These are phyloP conservation scores for Secale cereale DNA, from an alignment of 176 grass and related monocot genomes.

Conservation along the genomic window DNA sequence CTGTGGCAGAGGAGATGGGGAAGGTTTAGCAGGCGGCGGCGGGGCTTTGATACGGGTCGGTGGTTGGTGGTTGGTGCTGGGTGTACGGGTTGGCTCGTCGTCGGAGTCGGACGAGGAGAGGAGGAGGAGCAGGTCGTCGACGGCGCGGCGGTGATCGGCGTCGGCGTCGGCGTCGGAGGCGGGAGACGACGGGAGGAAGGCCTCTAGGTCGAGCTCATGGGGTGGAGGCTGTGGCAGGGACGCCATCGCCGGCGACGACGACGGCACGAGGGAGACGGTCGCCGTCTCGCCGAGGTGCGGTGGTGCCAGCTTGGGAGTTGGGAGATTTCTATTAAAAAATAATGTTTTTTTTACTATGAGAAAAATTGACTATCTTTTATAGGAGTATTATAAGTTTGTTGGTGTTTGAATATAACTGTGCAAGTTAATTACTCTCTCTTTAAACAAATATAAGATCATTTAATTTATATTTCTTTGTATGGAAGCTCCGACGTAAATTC, in stretches of 20 bases:
- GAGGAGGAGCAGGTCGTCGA: conserved; percentile 40
- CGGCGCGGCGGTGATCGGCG: conserved; percentile 31
- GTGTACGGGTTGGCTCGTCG: conserved; percentile 3
- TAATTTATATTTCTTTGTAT: too few species aligned
- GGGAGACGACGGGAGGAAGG: conserved; percentile 54
- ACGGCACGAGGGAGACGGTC: background rate
- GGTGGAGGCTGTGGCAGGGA: conserved; percentile 15
- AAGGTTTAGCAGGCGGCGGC: conserved; percentile 2
- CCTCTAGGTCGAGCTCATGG: conserved; percentile 71
- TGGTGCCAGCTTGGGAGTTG: background rate
- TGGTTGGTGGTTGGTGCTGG: background rate
- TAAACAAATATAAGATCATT: too few species aligned
- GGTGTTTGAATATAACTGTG: too few species aligned
- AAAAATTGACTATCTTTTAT: too few species aligned
- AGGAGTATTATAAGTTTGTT: too few species aligned
- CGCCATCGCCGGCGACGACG: conserved; percentile 40
- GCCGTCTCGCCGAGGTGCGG: background rate
- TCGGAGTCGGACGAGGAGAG: conserved; percentile 44
- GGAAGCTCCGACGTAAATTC: too few species aligned
- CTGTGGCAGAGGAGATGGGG: conserved; percentile 14
- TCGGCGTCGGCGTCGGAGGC: conserved; percentile 21
- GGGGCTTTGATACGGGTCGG: background rate
- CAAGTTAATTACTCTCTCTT: too few species aligned
- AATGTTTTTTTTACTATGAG: too few species aligned
- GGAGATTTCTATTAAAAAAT: too few species aligned